A percentile compares a stretch with the other conserved stretches of the same genome.
Conservation (phyloP, 1,284 basidiomycete genomes). For the Boletellus deceptivus region DNA sequence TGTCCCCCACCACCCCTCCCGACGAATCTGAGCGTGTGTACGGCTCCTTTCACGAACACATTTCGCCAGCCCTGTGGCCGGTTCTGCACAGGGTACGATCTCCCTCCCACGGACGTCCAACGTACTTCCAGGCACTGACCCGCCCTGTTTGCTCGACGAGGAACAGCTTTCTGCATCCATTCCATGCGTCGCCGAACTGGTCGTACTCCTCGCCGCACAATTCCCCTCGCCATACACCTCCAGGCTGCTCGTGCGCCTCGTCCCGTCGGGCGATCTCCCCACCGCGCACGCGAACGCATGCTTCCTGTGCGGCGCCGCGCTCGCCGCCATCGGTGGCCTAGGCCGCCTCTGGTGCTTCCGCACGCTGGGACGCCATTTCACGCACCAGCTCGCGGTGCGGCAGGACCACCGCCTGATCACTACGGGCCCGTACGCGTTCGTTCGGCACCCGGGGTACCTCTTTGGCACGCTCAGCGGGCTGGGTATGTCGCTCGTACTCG, state of each 20-base stretch:
- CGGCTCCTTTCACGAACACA: slow-evolving; percentile 20
- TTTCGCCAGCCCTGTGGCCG: slow-evolving; percentile 21
- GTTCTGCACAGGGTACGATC: slow-evolving; percentile 23
- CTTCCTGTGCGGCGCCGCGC: slow-evolving; percentile 19
- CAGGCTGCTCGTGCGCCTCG: slow-evolving; percentile 17
- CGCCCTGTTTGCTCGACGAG: background rate
- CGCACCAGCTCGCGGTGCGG: slow-evolving; percentile 29
- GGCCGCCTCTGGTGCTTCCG: slow-evolving; percentile 32
- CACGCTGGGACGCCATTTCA: slow-evolving; percentile 30
- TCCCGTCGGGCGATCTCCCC: slow-evolving; percentile 20
- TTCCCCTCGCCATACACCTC: slow-evolving; percentile 22
- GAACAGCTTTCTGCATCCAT: slow-evolving; percentile 26
- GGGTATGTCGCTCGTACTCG: slow-evolving; percentile 29
- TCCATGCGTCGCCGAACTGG: slow-evolving; percentile 27
- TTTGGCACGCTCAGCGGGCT: slow-evolving; percentile 17
- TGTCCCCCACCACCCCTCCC: slow-evolving; percentile 21
- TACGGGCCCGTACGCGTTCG: slow-evolving; percentile 30
- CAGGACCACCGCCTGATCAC: slow-evolving; percentile 31
- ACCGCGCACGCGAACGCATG: slow-evolving; percentile 6
- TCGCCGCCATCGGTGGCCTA: slow-evolving; percentile 18
- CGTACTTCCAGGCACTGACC: slow-evolving; percentile 1
- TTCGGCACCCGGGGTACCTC: slow-evolving; percentile 34
- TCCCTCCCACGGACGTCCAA: background rate
- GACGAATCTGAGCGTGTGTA: slow-evolving; percentile 20
- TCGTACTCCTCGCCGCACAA: slow-evolving; percentile 17